Percentiles rank a stretch among this genome's conserved stretches.
Conservation (phyloP, 306 rosid species). For the Medicago arabica region DNA sequence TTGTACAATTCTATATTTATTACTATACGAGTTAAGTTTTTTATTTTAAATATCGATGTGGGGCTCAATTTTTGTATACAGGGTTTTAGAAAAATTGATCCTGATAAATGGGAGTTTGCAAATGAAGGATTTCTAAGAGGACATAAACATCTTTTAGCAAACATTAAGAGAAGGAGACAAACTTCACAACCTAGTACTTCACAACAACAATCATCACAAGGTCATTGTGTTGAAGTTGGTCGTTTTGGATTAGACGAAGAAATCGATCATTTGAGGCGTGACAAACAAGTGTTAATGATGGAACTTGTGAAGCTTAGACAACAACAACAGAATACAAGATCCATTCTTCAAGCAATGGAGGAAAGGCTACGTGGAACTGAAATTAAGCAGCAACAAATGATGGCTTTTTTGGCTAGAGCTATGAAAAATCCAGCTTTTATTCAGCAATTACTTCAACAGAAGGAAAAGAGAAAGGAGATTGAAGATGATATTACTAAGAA, state of each 20-base stretch:
- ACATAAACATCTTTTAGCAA: constrained; percentile 67
- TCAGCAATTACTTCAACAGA: constrained; percentile 71
- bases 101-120: constrained; percentile 93
- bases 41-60: background rate
- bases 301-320: constrained; percentile 88
- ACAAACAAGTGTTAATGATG: constrained; percentile 73
- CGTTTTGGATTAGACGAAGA: constrained; percentile 69
- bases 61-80: constrained; percentile 37
- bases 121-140: constrained; percentile 78
- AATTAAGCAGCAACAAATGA: constrained; percentile 85
- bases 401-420: constrained; percentile 91
- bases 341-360: constrained; percentile 69
- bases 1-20: background rate
- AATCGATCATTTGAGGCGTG: constrained; percentile 66
- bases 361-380: constrained; percentile 74
- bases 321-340: constrained; percentile 80
- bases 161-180: constrained; percentile 72
- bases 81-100: constrained; percentile 92
- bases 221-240: constrained; percentile 70
- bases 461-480: constrained; percentile 66
- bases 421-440: constrained; percentile 81
- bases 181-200: constrained; percentile 53
- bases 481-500: constrained; percentile 76
- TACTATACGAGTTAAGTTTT: background rate
- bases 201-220: constrained; percentile 53